These are phyloP conservation scores for Thinopyrum obtusiflorum DNA, from an alignment of 202 grass and related monocot species.

Conservation along the genomic window DNA sequence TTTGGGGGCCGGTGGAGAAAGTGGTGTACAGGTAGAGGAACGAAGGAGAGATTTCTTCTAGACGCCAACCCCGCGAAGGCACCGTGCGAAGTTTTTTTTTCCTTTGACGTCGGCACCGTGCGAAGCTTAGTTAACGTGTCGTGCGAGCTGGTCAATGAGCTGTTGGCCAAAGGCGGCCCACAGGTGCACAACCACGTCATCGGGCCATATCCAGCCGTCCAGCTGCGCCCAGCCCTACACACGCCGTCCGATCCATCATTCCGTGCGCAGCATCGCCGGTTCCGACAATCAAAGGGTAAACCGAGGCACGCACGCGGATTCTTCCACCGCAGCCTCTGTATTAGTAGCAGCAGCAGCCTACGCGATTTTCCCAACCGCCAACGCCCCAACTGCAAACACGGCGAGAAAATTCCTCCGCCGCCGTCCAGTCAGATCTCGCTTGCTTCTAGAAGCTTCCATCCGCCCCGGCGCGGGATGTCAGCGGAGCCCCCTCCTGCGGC, in stretches of 20 bases:
- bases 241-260: neutral
- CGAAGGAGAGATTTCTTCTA: no score
- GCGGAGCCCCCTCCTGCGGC: neutral
- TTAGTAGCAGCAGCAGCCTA: neutral
- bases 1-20: no score
- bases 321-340: neutral
- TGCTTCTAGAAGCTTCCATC: constrained; percentile 40
- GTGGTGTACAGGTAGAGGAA: no score
- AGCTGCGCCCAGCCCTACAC: neutral
- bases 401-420: constrained; percentile 14
- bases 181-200: constrained; percentile 30
- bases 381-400: neutral
- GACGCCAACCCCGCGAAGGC: no score
- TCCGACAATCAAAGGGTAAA: neutral
- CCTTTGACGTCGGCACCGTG: no score
- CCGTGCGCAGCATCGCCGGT: neutral
- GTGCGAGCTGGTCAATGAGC: neutral
- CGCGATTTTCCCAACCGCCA: neutral
- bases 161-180: neutral
- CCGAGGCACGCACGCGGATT: neutral
- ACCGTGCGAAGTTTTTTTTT: no score
- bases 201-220: neutral
- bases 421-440: constrained; percentile 31
- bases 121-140: neutral
- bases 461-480: constrained; percentile 11